Evolutionary conservation across 2,329 filamentous ascomycete genomes (phyloP).

Genomic region (Diaporthe ampelina): DNA sequence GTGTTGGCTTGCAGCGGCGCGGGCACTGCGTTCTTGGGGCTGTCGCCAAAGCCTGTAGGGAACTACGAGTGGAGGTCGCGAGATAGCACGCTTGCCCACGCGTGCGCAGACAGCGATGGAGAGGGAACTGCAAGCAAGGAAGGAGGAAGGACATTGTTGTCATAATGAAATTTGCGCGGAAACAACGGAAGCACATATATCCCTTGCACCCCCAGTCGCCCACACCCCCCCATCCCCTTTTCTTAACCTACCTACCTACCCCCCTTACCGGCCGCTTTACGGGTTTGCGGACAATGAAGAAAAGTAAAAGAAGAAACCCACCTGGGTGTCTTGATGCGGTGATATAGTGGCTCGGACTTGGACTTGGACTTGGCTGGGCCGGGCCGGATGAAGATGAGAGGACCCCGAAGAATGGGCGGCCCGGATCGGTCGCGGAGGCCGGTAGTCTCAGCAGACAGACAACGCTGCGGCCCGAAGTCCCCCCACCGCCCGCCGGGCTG

Average conservation of each 20-base stretch:
- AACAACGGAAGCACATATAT: conserved; percentile 43
- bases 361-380: background rate
- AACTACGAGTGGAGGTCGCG: conserved; percentile 8
- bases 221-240: background rate
- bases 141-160: conserved; percentile 37
- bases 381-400: background rate
- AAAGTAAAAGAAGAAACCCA: conserved; percentile 1
- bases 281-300: conserved; percentile 6
- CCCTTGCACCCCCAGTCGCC: conserved; percentile 38
- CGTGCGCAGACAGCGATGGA: conserved; percentile 1
- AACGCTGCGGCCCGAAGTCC: background rate
- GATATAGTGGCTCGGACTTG: background rate
- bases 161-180: conserved; percentile 41
- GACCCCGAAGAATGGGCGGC: background rate
- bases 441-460: background rate
- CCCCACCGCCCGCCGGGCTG: background rate
- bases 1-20: conserved; percentile 5
- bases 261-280: background rate
- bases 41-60: conserved; percentile 17
- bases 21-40: background rate
- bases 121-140: conserved; percentile 19
- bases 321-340: background rate
- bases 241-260: conserved; percentile 7
- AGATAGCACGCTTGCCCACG: conserved; percentile 3
- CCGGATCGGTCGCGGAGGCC: background rate